These are phyloP conservation scores for Penicilliopsis zonata DNA, from an alignment of 495 filamentous ascomycete species.

Conservation along the genomic window DNA sequence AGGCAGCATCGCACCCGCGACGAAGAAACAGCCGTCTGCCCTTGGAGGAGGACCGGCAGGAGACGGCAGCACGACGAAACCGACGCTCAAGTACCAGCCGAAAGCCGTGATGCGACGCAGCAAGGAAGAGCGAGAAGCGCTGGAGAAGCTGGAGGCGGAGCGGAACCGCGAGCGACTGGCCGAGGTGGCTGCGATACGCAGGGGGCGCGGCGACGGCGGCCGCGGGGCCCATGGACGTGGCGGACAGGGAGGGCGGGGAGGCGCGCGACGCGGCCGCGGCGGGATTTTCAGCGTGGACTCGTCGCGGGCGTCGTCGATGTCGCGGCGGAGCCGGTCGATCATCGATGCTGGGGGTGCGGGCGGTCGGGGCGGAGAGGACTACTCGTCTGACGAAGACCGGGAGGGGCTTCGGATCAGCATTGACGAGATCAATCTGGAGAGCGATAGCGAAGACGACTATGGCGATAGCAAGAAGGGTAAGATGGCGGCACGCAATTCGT, in stretches of 20 bases:
- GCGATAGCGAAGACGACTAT: conserved; percentile 25
- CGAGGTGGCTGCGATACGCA: conserved; percentile 31
- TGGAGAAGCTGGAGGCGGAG: conserved; percentile 34
- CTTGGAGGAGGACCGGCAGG: conserved; percentile 1
- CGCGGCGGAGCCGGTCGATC: conserved; percentile 17
- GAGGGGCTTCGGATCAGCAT: conserved; percentile 30
- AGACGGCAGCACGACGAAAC: conserved; percentile 20
- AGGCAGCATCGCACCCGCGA: conserved; percentile 23
- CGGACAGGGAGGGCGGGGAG: conserved; percentile 17
- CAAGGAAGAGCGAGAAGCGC: conserved; percentile 40
- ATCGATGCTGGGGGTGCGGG: conserved; percentile 10
- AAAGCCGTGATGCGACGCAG: conserved; percentile 33
- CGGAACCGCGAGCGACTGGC: conserved; percentile 30
- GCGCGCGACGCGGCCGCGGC: conserved; percentile 16
- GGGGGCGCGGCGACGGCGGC: conserved; percentile 15
- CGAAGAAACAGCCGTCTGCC: conserved; percentile 14
- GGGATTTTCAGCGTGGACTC: conserved; percentile 12
- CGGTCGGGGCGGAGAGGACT: conserved; percentile 6
- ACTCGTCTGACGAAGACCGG: conserved; percentile 35
- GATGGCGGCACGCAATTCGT: conserved; percentile 10
- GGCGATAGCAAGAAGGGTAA: conserved; percentile 25
- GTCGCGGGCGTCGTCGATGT: conserved; percentile 14
- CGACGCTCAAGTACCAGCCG: conserved; percentile 36
- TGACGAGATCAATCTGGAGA: conserved; percentile 34
- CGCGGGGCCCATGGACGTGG: conserved; percentile 19